Conservation (phyloP, 176 grass and related monocot species). For the barley (Hordeum vulgare) region MorexV3_pseudomolecules_assembly NC_058521.1:1443692-1444191, state of each 20-base stretch:
- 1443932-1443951: neutral
- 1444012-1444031: neutral
- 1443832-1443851: conserved; percentile 92
- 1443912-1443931: neutral
- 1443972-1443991: neutral
- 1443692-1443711: too few relatives aligned
- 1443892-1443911: neutral
- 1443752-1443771: too few relatives aligned
- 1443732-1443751: too few relatives aligned
- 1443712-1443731: too few relatives aligned
- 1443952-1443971: neutral
- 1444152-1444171: neutral
- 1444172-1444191: neutral
- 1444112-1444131: neutral
- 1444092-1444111: neutral
- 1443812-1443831: conserved; percentile 82
- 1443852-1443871: conserved; percentile 96
- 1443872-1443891: conserved; percentile 83
- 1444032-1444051: neutral
- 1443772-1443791: too few relatives aligned
- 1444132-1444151: neutral
- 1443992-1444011: neutral
- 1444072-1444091: neutral
- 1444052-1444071: neutral
- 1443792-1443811: conserved; percentile 99